Evolutionary conservation across 2,329 filamentous ascomycete species (phyloP).

Genomic region (Claviceps sp.): DNA sequence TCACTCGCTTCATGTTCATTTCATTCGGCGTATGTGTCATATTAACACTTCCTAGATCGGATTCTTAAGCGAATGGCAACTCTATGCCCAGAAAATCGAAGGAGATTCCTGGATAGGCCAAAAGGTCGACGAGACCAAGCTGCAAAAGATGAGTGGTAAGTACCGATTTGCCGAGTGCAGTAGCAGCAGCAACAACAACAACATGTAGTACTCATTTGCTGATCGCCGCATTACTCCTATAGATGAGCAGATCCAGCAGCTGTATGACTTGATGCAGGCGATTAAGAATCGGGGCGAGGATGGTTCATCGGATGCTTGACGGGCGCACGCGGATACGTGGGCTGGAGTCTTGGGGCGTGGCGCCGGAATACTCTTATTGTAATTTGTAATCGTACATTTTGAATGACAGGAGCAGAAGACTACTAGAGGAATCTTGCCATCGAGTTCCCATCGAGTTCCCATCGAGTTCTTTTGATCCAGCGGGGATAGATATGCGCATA

Average conservation of each 20-base stretch:
- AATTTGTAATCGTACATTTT: too few species aligned
- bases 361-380: not conserved
- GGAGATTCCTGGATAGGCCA: slow-evolving; percentile 75
- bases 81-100: slow-evolving; percentile 85
- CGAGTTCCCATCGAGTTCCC: too few species aligned
- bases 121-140: slow-evolving; percentile 68
- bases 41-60: slow-evolving; percentile 50
- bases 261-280: slow-evolving; percentile 87
- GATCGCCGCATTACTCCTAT: not conserved
- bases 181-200: too few species aligned
- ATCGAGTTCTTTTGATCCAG: too few species aligned
- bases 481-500: not conserved
- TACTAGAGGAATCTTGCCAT: too few species aligned
- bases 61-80: slow-evolving; percentile 92
- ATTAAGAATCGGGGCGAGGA: slow-evolving; percentile 36
- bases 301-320: slow-evolving; percentile 15
- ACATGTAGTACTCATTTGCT: not conserved
- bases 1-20: not conserved
- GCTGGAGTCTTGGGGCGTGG: not conserved
- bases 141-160: slow-evolving; percentile 90
- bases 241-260: slow-evolving; percentile 88
- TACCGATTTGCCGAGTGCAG: slow-evolving; percentile 6
- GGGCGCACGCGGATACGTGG: not conserved
- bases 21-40: not conserved
- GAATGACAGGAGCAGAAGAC: too few species aligned